A percentile compares a stretch with the other conserved stretches of the same genome.
Conservation (phyloP, 2,329 filamentous ascomycete genomes). For the Trichoderma atroviride region DNA sequence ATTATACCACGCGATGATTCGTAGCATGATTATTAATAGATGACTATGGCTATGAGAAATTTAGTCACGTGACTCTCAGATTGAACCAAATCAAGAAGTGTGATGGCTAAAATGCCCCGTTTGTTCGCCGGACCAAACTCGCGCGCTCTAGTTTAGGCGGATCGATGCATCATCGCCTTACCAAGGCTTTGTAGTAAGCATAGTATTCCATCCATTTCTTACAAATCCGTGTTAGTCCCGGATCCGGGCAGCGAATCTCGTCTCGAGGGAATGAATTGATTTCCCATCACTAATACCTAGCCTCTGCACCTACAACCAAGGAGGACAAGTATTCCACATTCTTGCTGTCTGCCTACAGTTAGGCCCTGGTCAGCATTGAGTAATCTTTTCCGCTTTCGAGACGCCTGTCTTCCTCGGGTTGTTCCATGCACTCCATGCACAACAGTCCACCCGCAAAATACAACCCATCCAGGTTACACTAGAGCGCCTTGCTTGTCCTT, state of each 20-base stretch:
- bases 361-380: background rate
- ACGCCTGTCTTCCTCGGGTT: background rate
- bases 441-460: background rate
- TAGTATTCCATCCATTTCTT: background rate
- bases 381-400: background rate
- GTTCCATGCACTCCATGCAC: background rate
- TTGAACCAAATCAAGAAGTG: background rate
- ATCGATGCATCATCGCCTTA: background rate
- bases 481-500: background rate
- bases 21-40: constrained; percentile 16
- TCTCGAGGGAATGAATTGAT: background rate
- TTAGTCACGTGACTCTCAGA: background rate
- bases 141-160: background rate
- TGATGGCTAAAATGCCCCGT: constrained; percentile 10
- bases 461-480: background rate
- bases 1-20: constrained; percentile 3
- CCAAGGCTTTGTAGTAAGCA: background rate
- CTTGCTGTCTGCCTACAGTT: background rate
- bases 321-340: background rate
- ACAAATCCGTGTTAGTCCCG: background rate
- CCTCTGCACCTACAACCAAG: background rate
- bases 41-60: background rate
- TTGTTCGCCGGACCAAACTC: background rate
- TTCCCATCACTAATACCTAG: background rate
- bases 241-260: background rate